Evolutionary conservation across 2,329 filamentous ascomycete species (phyloP).

Genomic region (Paecilomyces niveus): DNA sequence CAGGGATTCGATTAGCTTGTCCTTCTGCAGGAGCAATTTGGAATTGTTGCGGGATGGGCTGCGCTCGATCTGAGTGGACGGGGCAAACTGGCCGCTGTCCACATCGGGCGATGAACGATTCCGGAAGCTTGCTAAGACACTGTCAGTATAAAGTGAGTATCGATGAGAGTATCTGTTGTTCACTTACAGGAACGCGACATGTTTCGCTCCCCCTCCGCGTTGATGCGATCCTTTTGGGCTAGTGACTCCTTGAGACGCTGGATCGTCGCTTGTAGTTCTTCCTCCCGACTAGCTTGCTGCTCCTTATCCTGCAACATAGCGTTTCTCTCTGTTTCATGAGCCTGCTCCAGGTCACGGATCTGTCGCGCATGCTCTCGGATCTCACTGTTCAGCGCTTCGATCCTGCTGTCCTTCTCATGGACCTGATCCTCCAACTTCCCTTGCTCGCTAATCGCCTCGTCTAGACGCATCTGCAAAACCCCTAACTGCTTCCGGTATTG

Average conservation of each 20-base stretch:
- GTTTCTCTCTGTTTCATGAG: constrained; percentile 84
- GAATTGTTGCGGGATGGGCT: constrained; percentile 87
- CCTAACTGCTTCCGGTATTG: constrained; percentile 78
- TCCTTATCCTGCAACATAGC: constrained; percentile 89
- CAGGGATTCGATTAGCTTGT: constrained; percentile 89
- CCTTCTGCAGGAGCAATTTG: constrained; percentile 86
- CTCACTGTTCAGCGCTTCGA: constrained; percentile 74
- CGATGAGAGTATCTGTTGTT: background rate
- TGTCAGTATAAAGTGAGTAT: background rate
- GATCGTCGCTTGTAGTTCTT: constrained; percentile 85
- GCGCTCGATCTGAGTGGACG: constrained; percentile 72
- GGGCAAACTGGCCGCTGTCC: constrained; percentile 75
- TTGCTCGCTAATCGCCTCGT: constrained; percentile 78
- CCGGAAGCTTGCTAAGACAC: constrained; percentile 34
- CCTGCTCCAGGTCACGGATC: constrained; percentile 83
- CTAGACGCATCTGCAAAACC: constrained; percentile 75
- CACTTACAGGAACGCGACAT: constrained; percentile 45
- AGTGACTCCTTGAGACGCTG: constrained; percentile 86
- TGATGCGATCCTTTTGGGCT: constrained; percentile 61
- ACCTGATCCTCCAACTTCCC: constrained; percentile 77
- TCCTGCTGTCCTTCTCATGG: constrained; percentile 78
- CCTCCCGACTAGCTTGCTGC: constrained; percentile 72
- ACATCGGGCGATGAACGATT: constrained; percentile 55
- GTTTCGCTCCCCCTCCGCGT: constrained; percentile 44
- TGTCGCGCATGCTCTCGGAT: constrained; percentile 77